Evolutionary conservation across 352 stramenopile genomes (phyloP), one percentile per base, ranked within the genome.

Genomic region (Globisporangium nodosum): DNA sequence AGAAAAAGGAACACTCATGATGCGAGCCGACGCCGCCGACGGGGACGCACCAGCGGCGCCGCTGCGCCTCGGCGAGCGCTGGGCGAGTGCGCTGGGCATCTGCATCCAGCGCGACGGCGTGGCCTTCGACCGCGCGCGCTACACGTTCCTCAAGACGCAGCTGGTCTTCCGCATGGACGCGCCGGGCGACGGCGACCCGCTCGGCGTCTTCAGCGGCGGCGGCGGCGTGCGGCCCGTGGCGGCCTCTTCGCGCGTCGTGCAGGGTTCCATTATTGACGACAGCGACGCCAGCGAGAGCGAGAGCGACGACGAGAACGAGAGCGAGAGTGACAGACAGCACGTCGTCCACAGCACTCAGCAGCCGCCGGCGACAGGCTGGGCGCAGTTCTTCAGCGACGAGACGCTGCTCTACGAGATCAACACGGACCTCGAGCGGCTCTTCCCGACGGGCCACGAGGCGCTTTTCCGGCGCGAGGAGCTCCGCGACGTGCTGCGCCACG

Each of bases 331-430:
- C 9, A 11, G 33, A 7, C 35, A 42, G 3, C 35, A 9, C 12
- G 12, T 3, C 37, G 13, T 7, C n/a, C n/a, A 27, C 9, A 9
- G 9, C 7, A 30, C 13, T 50, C 8, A 16, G 18, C 40, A 47
- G n/a, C 18, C 9, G 1, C 31, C 56, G 15, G 18, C 33, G 42
- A 50, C 65, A 27, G 30, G 60, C 15, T 90, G 81, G 79, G 72
- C 64, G 13, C 79, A 90, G 58, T 88, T 77, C 50, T 90, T 88
- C 57, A 82, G 61, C 30, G 77, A 94, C 53, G 84, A 89, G 15
- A 72, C 60, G 9, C 56, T 94, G 27, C 51, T 91, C 39, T 71
- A 88, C 39, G 84, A 92, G 63, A 94, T 94, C 61, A 90, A 94
- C 55, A 92, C 75, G 40, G 84, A 94, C 52, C 54, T 94, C 40